Percentiles rank a stretch among this genome's conserved stretches.
Conservation (phyloP, 768 basidiomycete genomes). For the Udeniomyces megalosporus region DNA sequence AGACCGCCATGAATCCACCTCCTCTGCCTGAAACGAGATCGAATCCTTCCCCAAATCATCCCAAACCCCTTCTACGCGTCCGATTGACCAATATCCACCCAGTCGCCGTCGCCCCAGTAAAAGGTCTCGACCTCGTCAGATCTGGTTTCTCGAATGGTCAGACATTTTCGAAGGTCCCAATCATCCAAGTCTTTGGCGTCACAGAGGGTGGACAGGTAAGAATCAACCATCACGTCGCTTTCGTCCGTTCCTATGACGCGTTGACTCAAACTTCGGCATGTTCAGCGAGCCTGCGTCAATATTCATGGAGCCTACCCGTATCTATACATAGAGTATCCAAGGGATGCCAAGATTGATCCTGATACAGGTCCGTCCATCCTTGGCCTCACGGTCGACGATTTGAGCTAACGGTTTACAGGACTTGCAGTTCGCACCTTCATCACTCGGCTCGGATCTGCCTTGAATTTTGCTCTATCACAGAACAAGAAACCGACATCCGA, state of each 20-base stretch:
- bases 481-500: constrained; percentile 38
- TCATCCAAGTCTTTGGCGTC: constrained; percentile 71
- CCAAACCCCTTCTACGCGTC: constrained; percentile 24
- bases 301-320: constrained; percentile 91
- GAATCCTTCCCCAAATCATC: not conserved
- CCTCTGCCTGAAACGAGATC: too few species aligned
- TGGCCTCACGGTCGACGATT: too few species aligned
- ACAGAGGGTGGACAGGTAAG: constrained; percentile 47
- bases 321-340: constrained; percentile 65
- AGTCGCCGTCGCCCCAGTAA: constrained; percentile 22
- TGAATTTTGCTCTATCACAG: constrained; percentile 60
- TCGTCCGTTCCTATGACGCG: not conserved
- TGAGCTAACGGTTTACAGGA: not conserved
- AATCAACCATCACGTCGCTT: not conserved
- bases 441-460: constrained; percentile 47
- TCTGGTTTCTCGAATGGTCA: constrained; percentile 7
- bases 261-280: too few species aligned
- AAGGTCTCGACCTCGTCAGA: constrained; percentile 19
- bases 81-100: constrained; percentile 30
- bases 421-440: constrained; percentile 55
- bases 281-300: constrained; percentile 57
- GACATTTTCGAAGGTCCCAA: constrained; percentile 48
- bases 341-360: constrained; percentile 42
- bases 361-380: constrained; percentile 37
- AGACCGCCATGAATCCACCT: too few species aligned